Percentiles rank a stretch among this genome's conserved stretches.
phyloP scores from a whole-genome alignment of 1,284 basidiomycete genomes.

The Leccinum subrobustum region DNA sequence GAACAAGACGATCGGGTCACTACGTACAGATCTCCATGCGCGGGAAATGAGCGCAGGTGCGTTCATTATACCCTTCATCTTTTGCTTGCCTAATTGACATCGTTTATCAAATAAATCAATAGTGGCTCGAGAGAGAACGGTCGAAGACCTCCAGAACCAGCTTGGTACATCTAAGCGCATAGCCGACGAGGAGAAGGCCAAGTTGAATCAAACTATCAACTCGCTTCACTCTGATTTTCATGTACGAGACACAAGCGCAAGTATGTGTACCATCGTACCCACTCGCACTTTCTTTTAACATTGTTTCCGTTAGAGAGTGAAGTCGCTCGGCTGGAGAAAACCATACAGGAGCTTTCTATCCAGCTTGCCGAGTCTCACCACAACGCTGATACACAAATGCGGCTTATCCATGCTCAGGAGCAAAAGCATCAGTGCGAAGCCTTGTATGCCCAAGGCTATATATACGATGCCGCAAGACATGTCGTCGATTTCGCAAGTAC shows the following conservation, averaged over 20 bases:
- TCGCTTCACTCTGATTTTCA: not conserved
- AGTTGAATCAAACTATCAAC: not conserved
- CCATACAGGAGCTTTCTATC: not conserved
- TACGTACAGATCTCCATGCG: not conserved
- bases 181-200: not conserved
- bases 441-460: not conserved
- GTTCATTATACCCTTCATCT: not conserved
- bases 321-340: not conserved
- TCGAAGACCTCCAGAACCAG: not conserved
- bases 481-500: not conserved
- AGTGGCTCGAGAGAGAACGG: not conserved
- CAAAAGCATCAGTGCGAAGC: constrained; percentile 8
- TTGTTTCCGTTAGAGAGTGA: not conserved
- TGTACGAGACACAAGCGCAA: not conserved
- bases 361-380: not conserved
- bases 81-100: not conserved
- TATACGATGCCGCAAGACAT: not conserved
- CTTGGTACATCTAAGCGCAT: not conserved
- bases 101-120: not conserved
- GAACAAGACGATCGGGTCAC: not conserved
- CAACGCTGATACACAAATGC: not conserved
- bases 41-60: not conserved
- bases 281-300: not conserved
- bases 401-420: constrained; percentile 3
- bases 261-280: not conserved